Base-by-base conservation (phyloP, 2,329 filamentous ascomycete species). In the Arthroderma uncinatum region DNA sequence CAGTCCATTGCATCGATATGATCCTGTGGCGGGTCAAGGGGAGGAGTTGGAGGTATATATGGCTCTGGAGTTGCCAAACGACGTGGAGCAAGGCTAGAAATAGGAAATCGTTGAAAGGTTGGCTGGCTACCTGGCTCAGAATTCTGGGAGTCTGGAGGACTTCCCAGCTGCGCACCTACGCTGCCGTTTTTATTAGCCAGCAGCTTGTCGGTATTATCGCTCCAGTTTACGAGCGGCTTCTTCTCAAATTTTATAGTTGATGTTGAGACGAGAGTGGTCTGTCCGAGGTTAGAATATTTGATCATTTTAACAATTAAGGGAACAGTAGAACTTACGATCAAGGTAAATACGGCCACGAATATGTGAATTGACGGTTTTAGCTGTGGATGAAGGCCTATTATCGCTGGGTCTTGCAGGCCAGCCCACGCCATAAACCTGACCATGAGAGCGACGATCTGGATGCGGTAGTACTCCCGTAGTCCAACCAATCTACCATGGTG, bases 1-100 rank as follows among this genome's bases (percentile, higher is more conserved):
- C 76, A 78, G 59, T 78, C 76, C 76, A 78, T 78, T 42, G 68
- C 69, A 59, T 76, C 74, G 16, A 63, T 65, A 21, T 62, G 61
- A 36, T 67, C 64, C 25, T 62, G 59, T 10, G 63, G 63, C 33
- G 60, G 62, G 53, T 73, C 72, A 4, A 70, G 68, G 12, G 71
- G 71, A 54, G 70, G 71, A 19, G 72, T 73, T 19, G 70, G 65
- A 50, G 66, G 65, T 54, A 71, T 66, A 34, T 65, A 57, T n/a
- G 62, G 53, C 23, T 62, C 57, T 33, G 62, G 58, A 12, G 61
- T 60, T 19, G 64, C 59, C 48, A 65, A 57, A 34, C 54, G 66
- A 14, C 54, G 63, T 56, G 66, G 61, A 25, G 70, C 69, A 58
- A 78, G 64, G 58, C 71, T 72, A 28, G 70, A 66, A 28, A 76